Evolutionary conservation across 1,284 basidiomycete species (phyloP), one percentile per base, ranked within the genome.

Genomic region (Coriolopsis trogii): DNA sequence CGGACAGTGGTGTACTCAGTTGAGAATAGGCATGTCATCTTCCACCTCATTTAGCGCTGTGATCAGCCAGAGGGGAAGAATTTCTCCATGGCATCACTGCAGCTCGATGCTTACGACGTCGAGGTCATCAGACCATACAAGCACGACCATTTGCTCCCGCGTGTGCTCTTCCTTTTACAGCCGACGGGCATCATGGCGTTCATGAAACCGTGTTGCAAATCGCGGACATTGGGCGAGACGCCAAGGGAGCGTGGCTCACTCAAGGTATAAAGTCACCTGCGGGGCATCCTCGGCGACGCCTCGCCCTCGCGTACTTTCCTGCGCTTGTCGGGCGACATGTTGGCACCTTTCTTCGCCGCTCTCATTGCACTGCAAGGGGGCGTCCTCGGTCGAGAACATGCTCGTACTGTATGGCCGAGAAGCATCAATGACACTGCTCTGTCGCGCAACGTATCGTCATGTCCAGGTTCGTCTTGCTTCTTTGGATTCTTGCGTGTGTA

Each of bases 381-480:
- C 45, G 49, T 39, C 45, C 45, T 51, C 8, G 58, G 49, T n/a
- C 36, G 29, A 13, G 46, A 51, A 23, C 46, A n/a, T n/a, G n/a
- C n/a, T n/a, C n/a, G n/a, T n/a, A n/a, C n/a, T n/a, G n/a, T n/a
- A n/a, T n/a, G n/a, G n/a, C n/a, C n/a, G 28, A 43, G 47, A 53
- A 51, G 33, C 46, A 44, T 26, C 24, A 40, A 47, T 31, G 46
- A 49, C 21, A 46, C 23, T 20, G 7, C 15, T 8, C 51, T 46
- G 44, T 56, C 58, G 28, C 44, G 43, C 25, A 59, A 56, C 42
- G 58, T 54, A 49, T 56, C 54, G 43, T 59, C 54, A 37, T 59
- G 58, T 44, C 54, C 58, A 49, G 58, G 58, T 59, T 15, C 16
- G 58, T 56, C 12, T 29, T 40, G 28, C 48, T 48, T 13, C 31